Evolutionary conservation across 2,329 filamentous ascomycete species (phyloP).

Genomic region (Paraconiothyrium brasiliense): DNA sequence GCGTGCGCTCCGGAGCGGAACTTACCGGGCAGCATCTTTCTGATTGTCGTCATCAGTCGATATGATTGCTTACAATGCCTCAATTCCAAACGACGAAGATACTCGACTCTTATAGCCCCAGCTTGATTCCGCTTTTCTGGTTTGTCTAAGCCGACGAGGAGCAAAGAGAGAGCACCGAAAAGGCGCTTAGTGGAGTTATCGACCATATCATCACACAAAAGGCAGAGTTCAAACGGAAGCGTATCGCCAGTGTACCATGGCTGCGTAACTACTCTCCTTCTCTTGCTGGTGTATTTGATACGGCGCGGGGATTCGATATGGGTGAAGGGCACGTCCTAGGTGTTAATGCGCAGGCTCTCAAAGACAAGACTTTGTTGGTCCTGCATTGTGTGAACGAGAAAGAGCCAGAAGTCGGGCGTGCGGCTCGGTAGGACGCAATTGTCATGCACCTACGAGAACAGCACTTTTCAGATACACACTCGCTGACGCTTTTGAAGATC

Average conservation of each 20-base stretch:
- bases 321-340: not conserved
- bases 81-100: not conserved
- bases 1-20: not conserved
- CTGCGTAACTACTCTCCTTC: not conserved
- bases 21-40: not conserved
- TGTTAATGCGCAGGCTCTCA: not conserved
- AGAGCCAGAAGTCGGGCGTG: not conserved
- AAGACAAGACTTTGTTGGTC: not conserved
- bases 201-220: not conserved
- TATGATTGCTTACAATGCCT: not conserved
- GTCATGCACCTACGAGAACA: not conserved
- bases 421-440: not conserved
- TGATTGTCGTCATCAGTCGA: not conserved
- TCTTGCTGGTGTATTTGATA: not conserved
- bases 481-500: not conserved
- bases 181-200: not conserved
- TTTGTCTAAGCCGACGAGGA: not conserved
- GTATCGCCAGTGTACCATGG: not conserved
- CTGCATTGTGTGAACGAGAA: not conserved
- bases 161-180: not conserved
- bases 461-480: not conserved
- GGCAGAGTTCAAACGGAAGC: not conserved
- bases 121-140: not conserved
- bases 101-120: not conserved
- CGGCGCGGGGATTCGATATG: not conserved